A percentile compares a stretch with the other conserved stretches of the same genome.
phyloP scores from a whole-genome alignment of 129 eudicot species.

The Flaveria brownii region DNA sequence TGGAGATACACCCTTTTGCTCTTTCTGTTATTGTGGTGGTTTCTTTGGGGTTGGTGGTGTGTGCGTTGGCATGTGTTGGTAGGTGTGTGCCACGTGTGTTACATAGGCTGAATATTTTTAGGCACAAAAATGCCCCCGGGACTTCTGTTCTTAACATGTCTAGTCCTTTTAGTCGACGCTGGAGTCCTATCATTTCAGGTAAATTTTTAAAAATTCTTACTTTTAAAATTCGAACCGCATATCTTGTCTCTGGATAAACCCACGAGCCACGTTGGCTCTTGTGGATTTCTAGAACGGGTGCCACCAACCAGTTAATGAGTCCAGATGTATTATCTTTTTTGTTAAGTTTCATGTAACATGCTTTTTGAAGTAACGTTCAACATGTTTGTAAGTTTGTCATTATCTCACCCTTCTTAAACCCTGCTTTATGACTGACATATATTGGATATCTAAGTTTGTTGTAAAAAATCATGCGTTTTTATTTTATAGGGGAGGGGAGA shows the following conservation, averaged over 20 bases:
- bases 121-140: conserved; percentile 56
- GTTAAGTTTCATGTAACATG: too few species aligned
- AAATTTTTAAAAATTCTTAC: neutral
- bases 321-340: too few species aligned
- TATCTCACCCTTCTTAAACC: too few species aligned
- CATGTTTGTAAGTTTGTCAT: neutral
- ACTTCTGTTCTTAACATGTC: conserved; percentile 68
- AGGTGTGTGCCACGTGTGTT: conserved; percentile 47
- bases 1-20: conserved; percentile 61
- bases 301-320: too few species aligned
- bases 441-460: too few species aligned
- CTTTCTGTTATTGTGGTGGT: conserved; percentile 56
- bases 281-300: too few species aligned
- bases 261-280: too few species aligned
- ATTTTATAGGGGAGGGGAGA: conserved; percentile 71
- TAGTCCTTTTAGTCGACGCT: conserved; percentile 71
- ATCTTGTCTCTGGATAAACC: too few species aligned
- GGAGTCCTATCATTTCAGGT: conserved; percentile 94
- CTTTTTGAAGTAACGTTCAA: neutral
- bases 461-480: conserved; percentile 2
- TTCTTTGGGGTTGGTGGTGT: conserved; percentile 47
- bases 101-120: conserved; percentile 58
- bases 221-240: too few species aligned
- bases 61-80: conserved; percentile 50
- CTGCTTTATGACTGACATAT: too few species aligned